phyloP scores from a whole-genome alignment of 2,329 filamentous ascomycete genomes.

The Tetracladium maxilliforme region DNA sequence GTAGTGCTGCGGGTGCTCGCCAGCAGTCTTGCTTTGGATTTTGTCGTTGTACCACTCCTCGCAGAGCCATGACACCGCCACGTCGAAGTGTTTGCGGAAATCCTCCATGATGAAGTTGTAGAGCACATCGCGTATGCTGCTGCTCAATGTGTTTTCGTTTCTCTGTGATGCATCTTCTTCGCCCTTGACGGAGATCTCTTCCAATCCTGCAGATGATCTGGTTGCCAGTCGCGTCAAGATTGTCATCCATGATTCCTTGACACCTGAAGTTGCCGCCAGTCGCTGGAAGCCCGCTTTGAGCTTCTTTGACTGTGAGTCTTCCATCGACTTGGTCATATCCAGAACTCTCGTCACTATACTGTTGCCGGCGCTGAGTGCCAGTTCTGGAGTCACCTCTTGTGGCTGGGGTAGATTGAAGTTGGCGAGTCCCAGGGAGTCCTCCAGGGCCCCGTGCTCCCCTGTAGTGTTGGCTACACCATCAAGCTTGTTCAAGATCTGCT shows the following conservation, averaged over 20 bases:
- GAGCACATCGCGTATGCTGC: constrained; percentile 64
- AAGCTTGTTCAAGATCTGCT: constrained; percentile 65
- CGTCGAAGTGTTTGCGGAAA: constrained; percentile 77
- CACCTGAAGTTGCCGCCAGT: constrained; percentile 70
- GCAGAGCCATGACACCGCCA: constrained; percentile 85
- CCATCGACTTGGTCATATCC: constrained; percentile 57
- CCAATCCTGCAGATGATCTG: constrained; percentile 57
- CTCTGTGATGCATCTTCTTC: constrained; percentile 25
- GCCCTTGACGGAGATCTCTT: constrained; percentile 39
- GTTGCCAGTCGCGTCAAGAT: constrained; percentile 77
- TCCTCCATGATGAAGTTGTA: constrained; percentile 84
- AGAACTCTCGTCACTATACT: constrained; percentile 67
- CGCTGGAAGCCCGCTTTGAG: constrained; percentile 65
- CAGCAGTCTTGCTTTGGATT: constrained; percentile 27
- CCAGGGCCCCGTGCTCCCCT: constrained; percentile 7
- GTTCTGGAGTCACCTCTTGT: constrained; percentile 54
- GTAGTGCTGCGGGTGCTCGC: constrained; percentile 49
- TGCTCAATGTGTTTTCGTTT: constrained; percentile 34
- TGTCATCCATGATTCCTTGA: constrained; percentile 82
- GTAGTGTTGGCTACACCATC: constrained; percentile 46
- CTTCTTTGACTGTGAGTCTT: constrained; percentile 47
- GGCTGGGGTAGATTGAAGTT: constrained; percentile 71
- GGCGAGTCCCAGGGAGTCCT: no score
- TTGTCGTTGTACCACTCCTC: constrained; percentile 97
- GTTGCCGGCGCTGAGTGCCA: constrained; percentile 60